Base-by-base conservation (phyloP, 352 stramenopile species). In the Phytophthora gonapodyides region DNA sequence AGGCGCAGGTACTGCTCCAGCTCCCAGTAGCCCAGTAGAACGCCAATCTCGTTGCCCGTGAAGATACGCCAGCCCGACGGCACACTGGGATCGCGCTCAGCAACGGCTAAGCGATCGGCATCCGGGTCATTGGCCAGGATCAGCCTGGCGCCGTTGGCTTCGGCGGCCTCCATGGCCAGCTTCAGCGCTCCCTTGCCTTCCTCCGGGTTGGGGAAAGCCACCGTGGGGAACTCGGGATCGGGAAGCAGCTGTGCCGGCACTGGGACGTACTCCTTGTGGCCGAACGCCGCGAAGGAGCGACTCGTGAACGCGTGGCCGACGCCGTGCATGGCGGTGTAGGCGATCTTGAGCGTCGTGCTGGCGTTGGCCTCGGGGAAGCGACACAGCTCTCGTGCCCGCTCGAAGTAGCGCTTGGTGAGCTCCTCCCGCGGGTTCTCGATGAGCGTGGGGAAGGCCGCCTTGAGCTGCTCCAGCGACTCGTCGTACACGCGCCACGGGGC, bases 71-170 rank as follows among this genome's bases (percentile, higher is more conserved):
- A 99, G 53, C 88, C 72, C 52, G 88, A 84, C 9, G 46, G 21
- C 15, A 69, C 71, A 30, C 62, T 80, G 17, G 82, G 60, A 58
- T 94, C 73, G 12, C 75, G 80, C 64, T 99, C 97, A 0, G 97
- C 97, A 12, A 98, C 95, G 21, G 97, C 97, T 15, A 99, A 75
- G 33, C 97, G 89, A 84, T 99, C 97, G 2, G 97, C 97, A 80
- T 99, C 97, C 0, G 97, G 97, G 76, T 99, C 97, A 68, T 99
- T 99, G 11, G 97, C 97, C 21, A 99, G 66, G 19, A 99, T 96
- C 43, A 99, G 69, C 5, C 86, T 75, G 41, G 80, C 77, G 66
- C 71, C 78, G 35, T 72, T 73, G 40, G 85, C 70, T 19, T 91
- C 76, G 3, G 97, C 94, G 58, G 90, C 93, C 33, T 87, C 71